Percentiles rank a stretch among this genome's conserved stretches.
These are phyloP conservation scores for Prinsepia uniflora DNA, from an alignment of 306 rosid genomes.

Conservation along the genomic window DNA sequence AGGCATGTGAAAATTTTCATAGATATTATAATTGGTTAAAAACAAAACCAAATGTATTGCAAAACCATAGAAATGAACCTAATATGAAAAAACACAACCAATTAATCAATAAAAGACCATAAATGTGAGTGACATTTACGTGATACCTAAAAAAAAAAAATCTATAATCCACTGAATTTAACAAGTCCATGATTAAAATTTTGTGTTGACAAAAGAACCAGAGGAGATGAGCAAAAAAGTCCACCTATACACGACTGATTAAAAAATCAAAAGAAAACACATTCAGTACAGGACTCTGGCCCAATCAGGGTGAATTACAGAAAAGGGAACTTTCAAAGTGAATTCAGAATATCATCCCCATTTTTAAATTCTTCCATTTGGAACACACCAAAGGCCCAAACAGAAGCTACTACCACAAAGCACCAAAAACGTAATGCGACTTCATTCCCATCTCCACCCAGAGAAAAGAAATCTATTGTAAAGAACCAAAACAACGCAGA, in stretches of 20 bases:
- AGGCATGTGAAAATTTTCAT: neutral
- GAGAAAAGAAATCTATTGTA: too few species aligned
- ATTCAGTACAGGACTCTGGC: neutral
- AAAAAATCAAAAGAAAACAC: too few species aligned
- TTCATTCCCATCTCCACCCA: too few species aligned
- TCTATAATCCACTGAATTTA: too few species aligned
- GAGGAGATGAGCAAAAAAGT: neutral
- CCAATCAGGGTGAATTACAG: neutral
- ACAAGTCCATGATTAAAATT: too few species aligned
- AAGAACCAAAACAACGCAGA: too few species aligned
- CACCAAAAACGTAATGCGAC: too few species aligned
- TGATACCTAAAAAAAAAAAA: neutral
- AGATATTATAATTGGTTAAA: neutral
- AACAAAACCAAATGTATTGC: neutral
- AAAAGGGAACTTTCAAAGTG: neutral
- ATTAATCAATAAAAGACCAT: neutral
- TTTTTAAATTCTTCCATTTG: too few species aligned
- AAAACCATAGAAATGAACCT: neutral
- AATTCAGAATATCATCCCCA: neutral
- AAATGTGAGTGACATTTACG: neutral
- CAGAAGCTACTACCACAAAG: too few species aligned
- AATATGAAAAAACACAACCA: neutral
- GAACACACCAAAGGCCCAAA: too few species aligned
- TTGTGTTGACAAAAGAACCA: neutral
- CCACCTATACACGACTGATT: neutral